Evolutionary conservation across 805 yeast species (phyloP).

Genomic region (Naumovozyma castellii): DNA sequence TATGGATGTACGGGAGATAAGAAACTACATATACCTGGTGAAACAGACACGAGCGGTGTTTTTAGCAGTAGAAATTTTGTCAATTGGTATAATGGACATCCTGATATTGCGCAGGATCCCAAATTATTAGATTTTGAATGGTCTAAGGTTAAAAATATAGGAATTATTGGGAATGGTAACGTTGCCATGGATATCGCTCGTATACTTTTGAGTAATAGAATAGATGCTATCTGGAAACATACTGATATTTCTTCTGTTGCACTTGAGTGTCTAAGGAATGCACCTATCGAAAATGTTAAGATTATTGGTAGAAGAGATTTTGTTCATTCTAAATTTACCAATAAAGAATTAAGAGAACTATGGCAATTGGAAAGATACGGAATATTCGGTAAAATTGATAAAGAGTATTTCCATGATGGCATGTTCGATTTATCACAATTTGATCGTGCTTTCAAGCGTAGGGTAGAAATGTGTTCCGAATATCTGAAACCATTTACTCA

Average conservation of each 20-base stretch:
- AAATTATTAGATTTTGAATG: conserved; percentile 47
- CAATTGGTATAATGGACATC: conserved; percentile 94
- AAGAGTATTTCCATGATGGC: conserved; percentile 24
- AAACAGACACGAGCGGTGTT: conserved; percentile 48
- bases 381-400: conserved; percentile 39
- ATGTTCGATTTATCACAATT: conserved; percentile 24
- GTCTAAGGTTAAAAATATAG: conserved; percentile 50
- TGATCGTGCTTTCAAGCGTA: conserved; percentile 53
- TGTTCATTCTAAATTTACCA: conserved; percentile 79
- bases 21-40: conserved; percentile 49
- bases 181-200: conserved; percentile 91
- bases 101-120: conserved; percentile 34
- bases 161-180: conserved; percentile 92
- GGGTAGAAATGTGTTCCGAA: conserved; percentile 53
- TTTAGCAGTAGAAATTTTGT: conserved; percentile 79
- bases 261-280: conserved; percentile 38
- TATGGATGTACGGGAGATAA: conserved; percentile 69
- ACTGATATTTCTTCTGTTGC: conserved; percentile 73
- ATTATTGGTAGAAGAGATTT: conserved; percentile 84
- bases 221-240: conserved; percentile 43
- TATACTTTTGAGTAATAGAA: conserved; percentile 46
- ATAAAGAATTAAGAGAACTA: conserved; percentile 82
- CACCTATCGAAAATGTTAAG: conserved; percentile 53
- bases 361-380: conserved; percentile 49
- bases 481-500: conserved; percentile 33